A percentile compares a stretch with the other conserved stretches of the same genome.
Evolutionary conservation across 2,329 filamentous ascomycete genomes (phyloP).

Genomic region (Fusarium goolgardi): DNA sequence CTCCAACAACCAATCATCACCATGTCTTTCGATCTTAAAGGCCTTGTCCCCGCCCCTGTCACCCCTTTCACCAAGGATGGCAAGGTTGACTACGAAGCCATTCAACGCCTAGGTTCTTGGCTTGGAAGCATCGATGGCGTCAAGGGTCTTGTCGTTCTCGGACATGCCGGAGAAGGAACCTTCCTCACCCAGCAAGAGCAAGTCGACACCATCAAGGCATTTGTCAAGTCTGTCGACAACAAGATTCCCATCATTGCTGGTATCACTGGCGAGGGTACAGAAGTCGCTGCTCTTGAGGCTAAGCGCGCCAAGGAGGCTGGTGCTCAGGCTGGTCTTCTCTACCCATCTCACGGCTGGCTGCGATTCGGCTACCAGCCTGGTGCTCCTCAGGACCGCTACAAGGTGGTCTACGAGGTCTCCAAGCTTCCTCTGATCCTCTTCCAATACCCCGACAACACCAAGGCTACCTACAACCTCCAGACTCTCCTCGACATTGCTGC

Average conservation of each 20-base stretch:
- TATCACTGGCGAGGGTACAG: constrained; percentile 64
- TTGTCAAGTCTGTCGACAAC: constrained; percentile 63
- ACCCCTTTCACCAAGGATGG: constrained; percentile 63
- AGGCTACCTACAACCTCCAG: constrained; percentile 63
- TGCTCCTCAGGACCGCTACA: constrained; percentile 64
- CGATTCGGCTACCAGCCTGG: constrained; percentile 66
- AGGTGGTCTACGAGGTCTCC: constrained; percentile 61
- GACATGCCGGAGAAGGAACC: constrained; percentile 66
- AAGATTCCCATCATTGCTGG: constrained; percentile 64
- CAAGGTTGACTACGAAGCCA: constrained; percentile 62
- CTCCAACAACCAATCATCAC: constrained; percentile 9
- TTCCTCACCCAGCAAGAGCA: constrained; percentile 64
- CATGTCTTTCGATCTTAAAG: constrained; percentile 59
- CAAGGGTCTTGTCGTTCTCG: constrained; percentile 64
- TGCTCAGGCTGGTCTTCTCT: constrained; percentile 62
- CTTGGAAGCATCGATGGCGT: constrained; percentile 63
- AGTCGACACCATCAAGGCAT: constrained; percentile 61
- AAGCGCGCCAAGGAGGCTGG: constrained; percentile 63
- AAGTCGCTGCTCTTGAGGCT: constrained; percentile 63
- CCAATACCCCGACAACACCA: constrained; percentile 65
- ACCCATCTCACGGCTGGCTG: constrained; percentile 65
- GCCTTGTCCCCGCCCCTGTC: constrained; percentile 63
- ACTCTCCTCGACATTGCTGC: constrained; percentile 65
- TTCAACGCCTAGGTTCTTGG: constrained; percentile 65
- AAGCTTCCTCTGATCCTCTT: constrained; percentile 64